Percentiles rank a stretch among this genome's conserved stretches.
Conservation (phyloP, 257 asterid species). For the Solanum arcanum region DNA sequence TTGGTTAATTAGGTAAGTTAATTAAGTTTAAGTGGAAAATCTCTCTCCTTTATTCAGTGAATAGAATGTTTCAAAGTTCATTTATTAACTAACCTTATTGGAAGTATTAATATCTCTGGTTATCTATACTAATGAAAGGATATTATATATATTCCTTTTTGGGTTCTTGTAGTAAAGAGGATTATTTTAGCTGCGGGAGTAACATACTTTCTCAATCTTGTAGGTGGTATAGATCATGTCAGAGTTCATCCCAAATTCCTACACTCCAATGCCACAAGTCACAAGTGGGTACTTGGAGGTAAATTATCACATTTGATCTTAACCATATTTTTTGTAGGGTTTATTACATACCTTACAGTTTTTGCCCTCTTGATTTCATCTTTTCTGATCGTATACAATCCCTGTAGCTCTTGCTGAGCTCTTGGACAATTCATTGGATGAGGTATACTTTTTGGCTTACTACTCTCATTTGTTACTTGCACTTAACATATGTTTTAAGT, state of each 20-base stretch:
- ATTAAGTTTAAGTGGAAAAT: background rate
- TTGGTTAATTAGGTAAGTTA: background rate
- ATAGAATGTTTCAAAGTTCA: background rate
- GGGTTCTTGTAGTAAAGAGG: background rate
- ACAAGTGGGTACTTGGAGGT: constrained; percentile 99
- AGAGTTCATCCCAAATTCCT: constrained; percentile 88
- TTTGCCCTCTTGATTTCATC: constrained; percentile 3
- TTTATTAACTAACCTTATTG: background rate
- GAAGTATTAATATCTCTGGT: background rate
- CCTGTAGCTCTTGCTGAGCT: constrained; percentile 95
- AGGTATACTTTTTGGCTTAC: constrained; percentile 31
- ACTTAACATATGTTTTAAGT: background rate
- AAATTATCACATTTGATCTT: background rate
- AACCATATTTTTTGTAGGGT: background rate
- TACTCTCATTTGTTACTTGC: background rate
- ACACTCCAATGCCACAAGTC: constrained; percentile 98
- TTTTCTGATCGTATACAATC: constrained; percentile 1
- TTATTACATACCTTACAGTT: background rate
- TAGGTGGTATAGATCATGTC: constrained; percentile 96
- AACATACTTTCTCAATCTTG: background rate
- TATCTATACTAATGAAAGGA: background rate
- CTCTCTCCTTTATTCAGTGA: background rate
- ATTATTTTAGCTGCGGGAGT: background rate
- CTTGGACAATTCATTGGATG: constrained; percentile 83
- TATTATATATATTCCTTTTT: background rate